Evolutionary conservation across 2,329 filamentous ascomycete species (phyloP), one percentile per base, ranked within the genome.

Genomic region (Arthrobotrys entomopaga): DNA sequence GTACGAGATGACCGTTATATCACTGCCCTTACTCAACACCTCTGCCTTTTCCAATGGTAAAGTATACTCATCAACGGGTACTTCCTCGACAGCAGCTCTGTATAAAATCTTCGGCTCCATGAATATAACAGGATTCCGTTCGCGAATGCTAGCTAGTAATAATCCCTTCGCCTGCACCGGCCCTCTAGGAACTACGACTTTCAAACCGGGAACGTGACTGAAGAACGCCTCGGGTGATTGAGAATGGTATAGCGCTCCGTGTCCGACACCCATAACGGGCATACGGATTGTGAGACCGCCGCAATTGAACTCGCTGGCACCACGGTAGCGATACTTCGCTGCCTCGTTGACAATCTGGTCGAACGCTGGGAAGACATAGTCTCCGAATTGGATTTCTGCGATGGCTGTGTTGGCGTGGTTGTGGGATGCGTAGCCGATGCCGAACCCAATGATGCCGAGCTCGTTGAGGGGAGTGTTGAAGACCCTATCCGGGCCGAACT

Each of bases 391-490:
- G 65, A 97, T 93, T 83, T 99, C 95, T 0, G 94, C 94, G 22
- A 98, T 87, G 0, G 95, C 92, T 67, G 90, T 90, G 91, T 97
- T 93, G 22, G 94, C 94, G 5, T 66, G 46, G 42, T 65, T 49
- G 48, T 75, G 71, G 6, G 63, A 83, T 97, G 91, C 5, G 92
- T 91, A 88, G 1, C 95, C 95, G 77, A 98, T 93, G 10, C 90
- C 95, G 80, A 98, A 98, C 0, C 95, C 95, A 71, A 96, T 87
- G 77, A 99, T 94, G 0, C 94, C 95, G 82, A 98, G 95, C 81
- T 99, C 95, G 38, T 90, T 92, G 77, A 99, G 83, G 0, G 95
- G 95, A 16, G 93, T 98, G 82, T 99, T 98, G 85, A 99, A 99
- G 38, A 99, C 93, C 67, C 95, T 86, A 69, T 95, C 91, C 1